Base-by-base conservation (phyloP, 1,139 yeast species). In the Debaryomycetaceae sp. region DNA sequence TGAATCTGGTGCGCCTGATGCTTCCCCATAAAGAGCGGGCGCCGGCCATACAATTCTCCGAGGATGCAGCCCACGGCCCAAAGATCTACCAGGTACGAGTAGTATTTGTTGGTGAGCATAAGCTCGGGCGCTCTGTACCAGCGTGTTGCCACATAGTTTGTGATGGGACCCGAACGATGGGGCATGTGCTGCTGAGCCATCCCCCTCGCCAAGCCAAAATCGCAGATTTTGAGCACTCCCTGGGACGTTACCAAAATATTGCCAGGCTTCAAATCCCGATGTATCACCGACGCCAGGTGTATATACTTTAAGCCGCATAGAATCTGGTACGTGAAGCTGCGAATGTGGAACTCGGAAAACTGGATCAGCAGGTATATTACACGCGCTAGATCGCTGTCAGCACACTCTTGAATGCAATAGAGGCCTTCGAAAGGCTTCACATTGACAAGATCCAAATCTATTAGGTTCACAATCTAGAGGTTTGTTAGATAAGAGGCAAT, bases 91-190 rank as follows among this genome's bases (percentile, higher is more conserved):
- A 78, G 56, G 37, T 73, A 72, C 15, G 68, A 57, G 44, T 76
- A 59, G 32, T 54, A 58, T 34, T 68, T 64, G 29, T 69, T 67
- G 15, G 82, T 72, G 33, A 86, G 58, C 36, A 86, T 73, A 32
- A 87, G 62, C 47, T 87, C 97, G 0, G 97, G 97, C 0, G 96
- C 96, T 30, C 96, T 59, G 47, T 87, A 87, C 95, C 95, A 87
- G 36, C 97, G 59, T 0, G 97, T 87, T 3, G 96, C 96, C 13
- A 87, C 96, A 44, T 86, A 86, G 40, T 77, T 77, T 4, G 96
- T 86, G 28, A 82, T 81, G 13, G 57, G 67, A 36, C 43, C 50
- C 29, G 29, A 43, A 33, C 25, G 41, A 32, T 46, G 53, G 37
- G 52, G 58, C 51, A 59, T 51, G 43, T 43, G 68, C 35, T 55